These are phyloP conservation scores for Pestalotiopsis sp. DNA, from an alignment of 2,329 filamentous ascomycete genomes.

Conservation along the genomic window DNA sequence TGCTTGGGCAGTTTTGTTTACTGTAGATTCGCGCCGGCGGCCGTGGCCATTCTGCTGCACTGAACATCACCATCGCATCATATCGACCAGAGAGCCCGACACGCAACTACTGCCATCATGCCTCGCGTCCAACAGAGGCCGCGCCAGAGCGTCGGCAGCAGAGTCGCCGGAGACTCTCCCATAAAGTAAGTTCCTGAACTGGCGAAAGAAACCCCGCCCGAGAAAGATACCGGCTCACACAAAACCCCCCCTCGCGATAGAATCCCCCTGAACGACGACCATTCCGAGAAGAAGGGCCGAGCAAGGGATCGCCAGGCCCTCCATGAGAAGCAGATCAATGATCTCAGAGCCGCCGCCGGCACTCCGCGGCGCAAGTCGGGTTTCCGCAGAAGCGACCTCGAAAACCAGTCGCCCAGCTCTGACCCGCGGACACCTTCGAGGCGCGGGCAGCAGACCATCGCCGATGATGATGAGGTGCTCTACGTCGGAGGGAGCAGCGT, in stretches of 20 bases:
- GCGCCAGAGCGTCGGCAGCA: conserved; percentile 48
- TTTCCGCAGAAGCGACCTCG: conserved; percentile 59
- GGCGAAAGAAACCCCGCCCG: background rate
- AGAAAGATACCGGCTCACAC: background rate
- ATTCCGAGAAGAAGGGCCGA: conserved; percentile 84
- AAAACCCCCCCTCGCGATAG: conserved; percentile 43
- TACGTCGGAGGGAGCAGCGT: conserved; percentile 75
- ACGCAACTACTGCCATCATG: conserved; percentile 41
- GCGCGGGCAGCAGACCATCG: conserved; percentile 29
- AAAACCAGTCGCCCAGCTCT: conserved; percentile 57
- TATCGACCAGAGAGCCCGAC: conserved; percentile 16
- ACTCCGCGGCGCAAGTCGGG: conserved; percentile 67
- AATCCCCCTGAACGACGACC: conserved; percentile 96
- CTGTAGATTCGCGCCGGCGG: background rate
- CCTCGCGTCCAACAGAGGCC: conserved; percentile 59
- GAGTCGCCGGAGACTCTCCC: conserved; percentile 50
- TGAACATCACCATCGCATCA: conserved; percentile 19
- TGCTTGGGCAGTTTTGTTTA: conserved; percentile 5
- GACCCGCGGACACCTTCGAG: conserved; percentile 57
- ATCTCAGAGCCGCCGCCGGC: conserved; percentile 77
- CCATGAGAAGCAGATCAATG: conserved; percentile 88
- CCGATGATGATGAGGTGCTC: conserved; percentile 59
- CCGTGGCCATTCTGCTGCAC: conserved; percentile 10
- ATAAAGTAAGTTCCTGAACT: conserved; percentile 49
- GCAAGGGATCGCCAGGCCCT: conserved; percentile 85